phyloP scores from a whole-genome alignment of 108 stramenopile species.

The Cafeteria roenbergensis region DNA sequence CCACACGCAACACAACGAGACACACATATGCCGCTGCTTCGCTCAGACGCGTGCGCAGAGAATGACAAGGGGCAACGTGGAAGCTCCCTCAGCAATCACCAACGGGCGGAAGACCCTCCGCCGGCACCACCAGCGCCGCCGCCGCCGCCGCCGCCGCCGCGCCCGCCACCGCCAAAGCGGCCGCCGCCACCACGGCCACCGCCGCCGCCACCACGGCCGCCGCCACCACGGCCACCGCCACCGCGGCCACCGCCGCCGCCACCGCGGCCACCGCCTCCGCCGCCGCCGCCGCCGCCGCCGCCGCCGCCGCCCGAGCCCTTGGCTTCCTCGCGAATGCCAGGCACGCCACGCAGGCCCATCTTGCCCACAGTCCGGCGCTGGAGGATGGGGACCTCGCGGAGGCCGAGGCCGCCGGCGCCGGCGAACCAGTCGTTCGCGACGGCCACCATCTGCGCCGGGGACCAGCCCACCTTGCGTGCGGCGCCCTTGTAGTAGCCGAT shows the following conservation, averaged over 20 bases:
- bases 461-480: constrained; percentile 34
- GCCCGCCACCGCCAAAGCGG: constrained; percentile 1
- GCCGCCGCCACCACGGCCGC: neutral
- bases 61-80: too few relatives aligned
- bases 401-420: constrained; percentile 25
- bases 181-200: neutral
- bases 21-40: too few relatives aligned
- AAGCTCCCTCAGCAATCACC: too few relatives aligned
- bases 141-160: constrained; percentile 6
- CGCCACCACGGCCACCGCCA: neutral
- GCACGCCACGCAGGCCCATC: constrained; percentile 64
- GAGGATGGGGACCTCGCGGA: constrained; percentile 48
- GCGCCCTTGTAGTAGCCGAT: constrained; percentile 71
- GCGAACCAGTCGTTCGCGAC: constrained; percentile 41
- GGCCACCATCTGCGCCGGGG: constrained; percentile 32
- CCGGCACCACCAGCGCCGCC: constrained; percentile 2
- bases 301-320: constrained; percentile 14
- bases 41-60: too few relatives aligned
- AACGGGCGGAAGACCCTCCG: too few relatives aligned
- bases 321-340: constrained; percentile 41
- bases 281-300: constrained; percentile 22
- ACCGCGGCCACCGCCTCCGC: neutral
- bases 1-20: too few relatives aligned
- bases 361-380: constrained; percentile 64
- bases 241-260: constrained; percentile 13